Base-by-base conservation (phyloP, 345 rosid species). In the Gossypium mustelinum region DNA sequence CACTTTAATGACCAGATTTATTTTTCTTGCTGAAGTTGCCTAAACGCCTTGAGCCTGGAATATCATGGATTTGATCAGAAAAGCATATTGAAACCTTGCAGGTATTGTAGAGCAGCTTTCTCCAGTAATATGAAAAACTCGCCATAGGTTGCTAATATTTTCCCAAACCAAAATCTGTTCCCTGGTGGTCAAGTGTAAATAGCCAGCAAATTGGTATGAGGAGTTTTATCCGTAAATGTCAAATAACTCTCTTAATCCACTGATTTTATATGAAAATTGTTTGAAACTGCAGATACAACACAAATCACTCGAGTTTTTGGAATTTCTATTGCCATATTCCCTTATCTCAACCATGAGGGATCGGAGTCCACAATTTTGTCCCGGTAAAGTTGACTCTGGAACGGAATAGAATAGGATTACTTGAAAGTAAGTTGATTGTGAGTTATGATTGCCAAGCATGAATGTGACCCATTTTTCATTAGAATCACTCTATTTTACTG, bases 401-500 rank as follows among this genome's bases (percentile, higher is more conserved):
- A 47, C 16, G 66, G 18, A 61, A 5, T 7, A 60, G n/a, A 27
- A 60, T 25, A 25, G 55, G 25, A 60, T 61, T 13, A 22, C 62
- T 58, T 0, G 9, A 50, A 50, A 50, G 17, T 51, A 14, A 51
- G 55, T 16, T 51, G 55, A 47, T 47, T 9, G 51, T 47, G 51
- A 47, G 51, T 11, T 47, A 47, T 2, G 51, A 47, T 74, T 0
- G 95, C 95, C 74, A 90, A 71, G 79, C 98, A 91, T 0, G 94
- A 89, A 2, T 68, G 85, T 69, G 90, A 76, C 60, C 86, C 86
- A 50, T 85, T 92, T 57, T 92, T 89, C 77, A 20, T 81, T 16
- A 90, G 56, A 56, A 90, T 83, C 62, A 89, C 72, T 83, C 90
- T 93, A 20, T 87, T 83, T 84, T 9, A 94, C 60, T 6, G 97